A percentile compares a stretch with the other conserved stretches of the same genome.
Evolutionary conservation across 106 monocot species (phyloP).

Genomic region (Platanthera zijinensis): DNA sequence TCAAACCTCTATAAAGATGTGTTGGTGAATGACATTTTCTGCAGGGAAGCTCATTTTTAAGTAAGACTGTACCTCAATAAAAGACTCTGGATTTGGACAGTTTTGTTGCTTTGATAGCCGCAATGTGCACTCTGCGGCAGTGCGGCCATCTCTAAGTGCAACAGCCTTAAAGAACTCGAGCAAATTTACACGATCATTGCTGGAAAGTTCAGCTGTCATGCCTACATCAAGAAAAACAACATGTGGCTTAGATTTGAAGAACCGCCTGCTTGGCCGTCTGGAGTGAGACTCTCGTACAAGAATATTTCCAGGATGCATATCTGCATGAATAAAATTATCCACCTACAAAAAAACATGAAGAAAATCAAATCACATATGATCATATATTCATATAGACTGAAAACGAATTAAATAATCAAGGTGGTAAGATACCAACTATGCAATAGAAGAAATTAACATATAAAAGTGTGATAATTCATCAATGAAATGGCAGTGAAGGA

Average conservation of each 20-base stretch:
- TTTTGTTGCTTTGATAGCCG: slow-evolving; percentile 17
- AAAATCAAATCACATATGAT: background rate
- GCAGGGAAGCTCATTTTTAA: background rate
- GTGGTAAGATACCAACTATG: background rate
- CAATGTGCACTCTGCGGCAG: slow-evolving; percentile 23
- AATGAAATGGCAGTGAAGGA: background rate
- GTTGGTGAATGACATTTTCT: background rate
- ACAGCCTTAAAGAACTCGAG: slow-evolving; percentile 23
- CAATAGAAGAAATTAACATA: background rate
- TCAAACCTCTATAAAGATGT: background rate
- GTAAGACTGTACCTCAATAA: slow-evolving; percentile 20
- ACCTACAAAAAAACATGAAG: slow-evolving; percentile 11
- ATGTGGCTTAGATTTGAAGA: slow-evolving; percentile 20
- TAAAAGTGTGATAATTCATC: background rate
- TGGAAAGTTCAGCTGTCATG: slow-evolving; percentile 26
- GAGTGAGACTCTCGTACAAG: slow-evolving; percentile 19
- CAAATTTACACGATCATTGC: slow-evolving; percentile 19
- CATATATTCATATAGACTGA: background rate
- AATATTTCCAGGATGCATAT: slow-evolving; percentile 32
- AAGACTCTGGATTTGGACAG: slow-evolving; percentile 22
- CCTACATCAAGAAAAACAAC: slow-evolving; percentile 26
- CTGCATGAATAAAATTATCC: slow-evolving; percentile 29
- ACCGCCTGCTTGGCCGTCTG: slow-evolving; percentile 3
- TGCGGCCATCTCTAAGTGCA: slow-evolving; percentile 20
- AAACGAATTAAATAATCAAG: background rate